A percentile compares a stretch with the other conserved stretches of the same genome.
Conservation (phyloP, 139 green algal species). For the Spirogloea muscicola region DNA sequence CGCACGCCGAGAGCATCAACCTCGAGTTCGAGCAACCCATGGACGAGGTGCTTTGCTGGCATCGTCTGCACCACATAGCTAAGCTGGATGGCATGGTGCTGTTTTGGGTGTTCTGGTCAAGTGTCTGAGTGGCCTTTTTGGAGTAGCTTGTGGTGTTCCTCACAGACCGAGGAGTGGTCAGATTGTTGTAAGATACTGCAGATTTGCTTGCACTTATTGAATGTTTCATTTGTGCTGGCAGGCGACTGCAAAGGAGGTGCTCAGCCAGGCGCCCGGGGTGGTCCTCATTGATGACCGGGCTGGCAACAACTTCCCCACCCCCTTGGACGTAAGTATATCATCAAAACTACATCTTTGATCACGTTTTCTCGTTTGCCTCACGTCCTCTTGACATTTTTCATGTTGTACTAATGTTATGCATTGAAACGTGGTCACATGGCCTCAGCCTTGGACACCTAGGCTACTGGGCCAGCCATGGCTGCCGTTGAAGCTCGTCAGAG, state of each 20-base stretch:
- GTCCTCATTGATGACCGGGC: slow-evolving; percentile 88
- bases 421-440: no score
- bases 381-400: not conserved
- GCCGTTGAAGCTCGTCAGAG: not conserved
- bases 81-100: no score
- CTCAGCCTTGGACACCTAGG: no score
- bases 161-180: no score
- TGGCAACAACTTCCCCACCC: slow-evolving; percentile 89
- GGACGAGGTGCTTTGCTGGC: slow-evolving; percentile 46
- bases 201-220: no score
- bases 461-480: not conserved
- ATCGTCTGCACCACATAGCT: no score
- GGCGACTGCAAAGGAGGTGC: slow-evolving; percentile 62
- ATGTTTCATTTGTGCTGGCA: slow-evolving; percentile 1
- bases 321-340: slow-evolving; percentile 69
- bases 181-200: no score
- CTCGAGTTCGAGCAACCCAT: slow-evolving; percentile 80
- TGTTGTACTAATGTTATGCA: not conserved
- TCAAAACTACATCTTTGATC: not conserved
- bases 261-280: slow-evolving; percentile 74
- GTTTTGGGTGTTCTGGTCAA: no score
- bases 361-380: not conserved
- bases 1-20: slow-evolving; percentile 97
- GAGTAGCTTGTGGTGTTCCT: no score
- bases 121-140: no score